phyloP scores from a whole-genome alignment of 139 green algal genomes.

The Coccomyxa sp. region DNA sequence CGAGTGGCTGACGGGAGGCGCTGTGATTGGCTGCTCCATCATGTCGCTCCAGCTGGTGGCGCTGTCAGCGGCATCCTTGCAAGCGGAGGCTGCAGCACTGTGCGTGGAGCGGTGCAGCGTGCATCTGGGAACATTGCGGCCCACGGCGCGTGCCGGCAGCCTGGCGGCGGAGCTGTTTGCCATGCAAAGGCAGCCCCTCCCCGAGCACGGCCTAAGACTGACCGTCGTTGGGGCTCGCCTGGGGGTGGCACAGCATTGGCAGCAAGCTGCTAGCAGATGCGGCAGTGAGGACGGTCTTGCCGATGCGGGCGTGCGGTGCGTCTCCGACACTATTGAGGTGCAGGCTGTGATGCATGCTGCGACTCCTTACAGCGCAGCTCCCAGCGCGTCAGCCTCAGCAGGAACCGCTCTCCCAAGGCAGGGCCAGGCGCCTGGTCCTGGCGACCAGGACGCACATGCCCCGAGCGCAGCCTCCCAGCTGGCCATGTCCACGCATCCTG shows the following conservation, averaged over 20 bases:
- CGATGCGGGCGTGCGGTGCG: neutral
- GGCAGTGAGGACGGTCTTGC: neutral
- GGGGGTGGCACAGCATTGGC: constrained; percentile 1
- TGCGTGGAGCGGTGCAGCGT: neutral
- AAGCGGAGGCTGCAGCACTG: neutral
- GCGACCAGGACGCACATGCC: no score
- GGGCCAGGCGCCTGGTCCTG: no score
- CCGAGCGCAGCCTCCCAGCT: no score
- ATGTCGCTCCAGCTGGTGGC: neutral
- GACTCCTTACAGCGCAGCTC: neutral
- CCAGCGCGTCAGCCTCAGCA: no score
- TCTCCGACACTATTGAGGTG: neutral
- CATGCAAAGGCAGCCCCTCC: neutral
- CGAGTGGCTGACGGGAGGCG: neutral
- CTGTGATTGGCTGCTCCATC: neutral
- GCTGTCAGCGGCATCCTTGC: neutral
- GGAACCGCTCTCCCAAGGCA: no score
- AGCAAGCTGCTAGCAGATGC: neutral
- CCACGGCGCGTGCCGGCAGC: constrained; percentile 8
- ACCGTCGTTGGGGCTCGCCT: constrained; percentile 3
- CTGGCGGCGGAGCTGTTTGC: constrained; percentile 3
- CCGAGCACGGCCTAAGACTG: constrained; percentile 2
- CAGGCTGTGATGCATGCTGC: constrained; percentile 2
- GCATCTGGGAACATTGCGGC: constrained; percentile 5
- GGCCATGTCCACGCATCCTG: no score